Conservation (phyloP, 371 early-diverging fungal genomes). For the Rhizomucor pusillus region DNA sequence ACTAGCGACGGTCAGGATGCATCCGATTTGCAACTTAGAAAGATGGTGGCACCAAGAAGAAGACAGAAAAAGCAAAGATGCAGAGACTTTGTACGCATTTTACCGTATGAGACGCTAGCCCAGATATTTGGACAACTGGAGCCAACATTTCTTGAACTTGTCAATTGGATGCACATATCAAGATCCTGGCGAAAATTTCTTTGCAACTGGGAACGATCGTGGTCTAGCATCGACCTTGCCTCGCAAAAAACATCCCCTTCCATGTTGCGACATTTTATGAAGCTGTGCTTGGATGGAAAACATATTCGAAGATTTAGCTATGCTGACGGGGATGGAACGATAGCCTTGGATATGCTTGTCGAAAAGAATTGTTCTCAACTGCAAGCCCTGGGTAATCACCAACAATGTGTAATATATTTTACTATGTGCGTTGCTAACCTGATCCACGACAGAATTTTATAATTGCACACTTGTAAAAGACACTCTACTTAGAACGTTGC, state of each 20-base stretch:
- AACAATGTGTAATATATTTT: neutral
- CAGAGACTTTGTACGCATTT: slow-evolving; percentile 24
- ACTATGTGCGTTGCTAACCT: too few species aligned
- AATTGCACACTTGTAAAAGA: slow-evolving; percentile 12
- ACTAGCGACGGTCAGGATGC: slow-evolving; percentile 7
- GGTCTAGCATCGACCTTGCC: slow-evolving; percentile 32
- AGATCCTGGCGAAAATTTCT: slow-evolving; percentile 29
- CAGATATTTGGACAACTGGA: slow-evolving; percentile 24
- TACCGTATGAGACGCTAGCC: slow-evolving; percentile 35
- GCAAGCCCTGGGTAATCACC: slow-evolving; percentile 23
- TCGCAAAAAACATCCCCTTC: slow-evolving; percentile 6
- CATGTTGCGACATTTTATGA: slow-evolving; percentile 21
- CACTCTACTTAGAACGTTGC: slow-evolving; percentile 14
- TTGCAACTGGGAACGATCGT: slow-evolving; percentile 31
- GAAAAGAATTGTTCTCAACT: slow-evolving; percentile 31
- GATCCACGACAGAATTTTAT: slow-evolving; percentile 13
- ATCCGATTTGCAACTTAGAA: slow-evolving; percentile 12
- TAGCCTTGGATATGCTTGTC: slow-evolving; percentile 19
- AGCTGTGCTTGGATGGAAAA: slow-evolving; percentile 20
- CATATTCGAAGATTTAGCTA: slow-evolving; percentile 23
- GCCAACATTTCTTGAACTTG: slow-evolving; percentile 27
- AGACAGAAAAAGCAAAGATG: slow-evolving; percentile 2
- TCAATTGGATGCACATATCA: slow-evolving; percentile 34
- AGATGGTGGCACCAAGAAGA: neutral
- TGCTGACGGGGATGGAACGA: slow-evolving; percentile 8